phyloP scores from a whole-genome alignment of 805 yeast species.

The Saccharomycopsis fodiens region DNA sequence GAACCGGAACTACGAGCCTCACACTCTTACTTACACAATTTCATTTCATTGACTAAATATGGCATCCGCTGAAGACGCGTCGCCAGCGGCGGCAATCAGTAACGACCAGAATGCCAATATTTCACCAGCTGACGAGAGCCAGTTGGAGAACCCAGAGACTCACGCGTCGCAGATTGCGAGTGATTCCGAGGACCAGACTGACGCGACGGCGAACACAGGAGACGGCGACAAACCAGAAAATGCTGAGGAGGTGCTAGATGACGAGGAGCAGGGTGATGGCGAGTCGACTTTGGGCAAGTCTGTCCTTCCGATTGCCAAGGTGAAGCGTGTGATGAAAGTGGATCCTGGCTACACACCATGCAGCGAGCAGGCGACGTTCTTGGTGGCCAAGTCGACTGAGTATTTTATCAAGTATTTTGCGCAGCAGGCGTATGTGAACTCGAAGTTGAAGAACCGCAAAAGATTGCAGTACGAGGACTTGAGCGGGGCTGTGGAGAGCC shows the following conservation, averaged over 20 bases:
- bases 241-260: no score
- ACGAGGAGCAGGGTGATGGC: constrained; percentile 25
- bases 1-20: no score
- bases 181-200: neutral
- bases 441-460: constrained; percentile 60
- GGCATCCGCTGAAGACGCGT: no score
- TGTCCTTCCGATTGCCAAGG: constrained; percentile 56
- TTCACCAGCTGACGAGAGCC: no score
- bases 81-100: no score
- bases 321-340: constrained; percentile 63
- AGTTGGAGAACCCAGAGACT: neutral
- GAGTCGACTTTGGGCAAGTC: constrained; percentile 25
- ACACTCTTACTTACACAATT: no score
- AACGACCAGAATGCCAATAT: no score
- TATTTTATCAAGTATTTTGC: constrained; percentile 61
- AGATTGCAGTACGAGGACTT: constrained; percentile 66
- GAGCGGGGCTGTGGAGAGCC: constrained; percentile 50
- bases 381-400: constrained; percentile 74
- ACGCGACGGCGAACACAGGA: constrained; percentile 9
- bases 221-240: constrained; percentile 11
- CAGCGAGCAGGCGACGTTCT: constrained; percentile 63
- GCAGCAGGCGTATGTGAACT: constrained; percentile 60
- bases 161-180: neutral
- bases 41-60: no score
- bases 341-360: constrained; percentile 68